Evolutionary conservation across 73 alveolate genomes (phyloP).

Genomic region (Tetrahymena thermophila): DNA sequence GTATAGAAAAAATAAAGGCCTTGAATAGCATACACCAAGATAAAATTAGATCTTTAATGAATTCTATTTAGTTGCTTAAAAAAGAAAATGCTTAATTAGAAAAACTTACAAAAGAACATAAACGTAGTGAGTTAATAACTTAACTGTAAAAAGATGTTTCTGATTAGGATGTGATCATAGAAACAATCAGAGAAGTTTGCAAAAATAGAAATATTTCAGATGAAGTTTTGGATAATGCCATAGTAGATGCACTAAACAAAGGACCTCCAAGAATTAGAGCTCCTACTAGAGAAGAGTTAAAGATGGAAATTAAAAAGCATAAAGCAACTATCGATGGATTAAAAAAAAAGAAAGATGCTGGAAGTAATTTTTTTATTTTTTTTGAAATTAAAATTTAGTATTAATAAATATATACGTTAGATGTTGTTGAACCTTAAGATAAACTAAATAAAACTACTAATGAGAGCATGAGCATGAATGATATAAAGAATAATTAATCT

Average conservation of each 20-base stretch:
- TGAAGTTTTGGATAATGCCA: conserved; percentile 52
- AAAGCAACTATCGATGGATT: background rate
- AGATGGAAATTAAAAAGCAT: conserved; percentile 57
- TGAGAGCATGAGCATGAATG: background rate
- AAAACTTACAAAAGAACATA: conserved; percentile 50
- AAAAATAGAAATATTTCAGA: conserved; percentile 23
- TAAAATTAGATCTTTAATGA: conserved; percentile 14
- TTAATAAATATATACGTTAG: background rate
- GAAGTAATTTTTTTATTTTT: background rate
- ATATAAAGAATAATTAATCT: background rate
- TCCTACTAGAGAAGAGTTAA: conserved; percentile 63
- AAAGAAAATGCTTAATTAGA: conserved; percentile 35
- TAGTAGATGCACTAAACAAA: conserved; percentile 44
- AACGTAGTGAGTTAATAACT: conserved; percentile 53
- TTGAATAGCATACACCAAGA: conserved; percentile 11
- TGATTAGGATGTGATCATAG: conserved; percentile 53
- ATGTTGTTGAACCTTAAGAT: background rate
- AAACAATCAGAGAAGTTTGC: conserved; percentile 48
- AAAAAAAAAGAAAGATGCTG: conserved; percentile 3
- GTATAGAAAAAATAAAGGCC: conserved; percentile 1
- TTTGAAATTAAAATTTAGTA: background rate
- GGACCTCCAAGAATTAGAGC: conserved; percentile 59
- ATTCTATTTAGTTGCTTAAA: conserved; percentile 9
- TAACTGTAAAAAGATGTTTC: conserved; percentile 51
- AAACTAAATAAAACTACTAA: background rate